Conservation (phyloP, 2,329 filamentous ascomycete genomes). For the Neurospora crassa region DNA sequence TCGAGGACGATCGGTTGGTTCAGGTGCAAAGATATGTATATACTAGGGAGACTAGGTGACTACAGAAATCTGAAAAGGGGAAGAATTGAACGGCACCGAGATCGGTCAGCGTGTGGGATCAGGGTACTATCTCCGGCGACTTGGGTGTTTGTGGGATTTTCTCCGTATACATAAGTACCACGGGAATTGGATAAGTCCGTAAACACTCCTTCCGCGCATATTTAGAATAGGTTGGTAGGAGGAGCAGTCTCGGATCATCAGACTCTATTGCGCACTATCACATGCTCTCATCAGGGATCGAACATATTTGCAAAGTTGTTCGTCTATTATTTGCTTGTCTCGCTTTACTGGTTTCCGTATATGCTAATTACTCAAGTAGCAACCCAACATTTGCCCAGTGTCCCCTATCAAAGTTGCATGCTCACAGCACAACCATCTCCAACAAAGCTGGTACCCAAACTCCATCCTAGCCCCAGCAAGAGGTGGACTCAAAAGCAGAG, state of each 20-base stretch:
- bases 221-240: background rate
- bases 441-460: background rate
- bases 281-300: background rate
- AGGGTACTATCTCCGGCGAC: background rate
- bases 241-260: background rate
- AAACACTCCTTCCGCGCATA: background rate
- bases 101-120: background rate
- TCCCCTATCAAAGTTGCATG: background rate
- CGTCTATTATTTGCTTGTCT: background rate
- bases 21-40: background rate
- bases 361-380: background rate
- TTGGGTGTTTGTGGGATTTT: background rate
- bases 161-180: background rate
- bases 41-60: background rate
- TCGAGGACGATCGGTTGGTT: background rate
- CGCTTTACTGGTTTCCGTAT: background rate
- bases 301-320: background rate
- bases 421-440: background rate
- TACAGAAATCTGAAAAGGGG: background rate
- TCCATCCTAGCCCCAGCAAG: background rate
- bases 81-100: background rate
- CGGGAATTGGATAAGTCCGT: background rate
- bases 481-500: background rate
- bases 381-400: background rate
- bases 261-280: background rate